These are phyloP conservation scores for Hexamita inflata DNA, from an alignment of 208 protist species.

Conservation along the genomic window DNA sequence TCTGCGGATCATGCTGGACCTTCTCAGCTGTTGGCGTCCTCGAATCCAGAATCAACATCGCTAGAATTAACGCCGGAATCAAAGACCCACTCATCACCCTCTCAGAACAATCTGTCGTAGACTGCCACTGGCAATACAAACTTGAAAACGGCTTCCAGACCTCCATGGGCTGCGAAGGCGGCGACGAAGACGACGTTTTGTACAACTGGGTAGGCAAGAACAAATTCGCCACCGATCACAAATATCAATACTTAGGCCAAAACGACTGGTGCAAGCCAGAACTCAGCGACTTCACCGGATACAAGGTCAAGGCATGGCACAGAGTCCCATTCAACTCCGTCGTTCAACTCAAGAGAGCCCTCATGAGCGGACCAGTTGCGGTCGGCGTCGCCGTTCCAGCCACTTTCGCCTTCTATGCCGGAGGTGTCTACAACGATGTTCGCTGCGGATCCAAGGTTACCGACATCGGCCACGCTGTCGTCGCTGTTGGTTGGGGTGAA, in stretches of 20 bases:
- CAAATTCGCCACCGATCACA: not conserved
- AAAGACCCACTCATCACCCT: not conserved
- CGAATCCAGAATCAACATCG: slow-evolving; percentile 3
- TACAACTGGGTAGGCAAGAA: not conserved
- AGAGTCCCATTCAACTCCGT: not conserved
- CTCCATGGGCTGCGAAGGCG: not conserved
- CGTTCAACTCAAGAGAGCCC: not conserved
- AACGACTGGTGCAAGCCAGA: not conserved
- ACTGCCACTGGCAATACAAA: not conserved
- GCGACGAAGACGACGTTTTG: not conserved
- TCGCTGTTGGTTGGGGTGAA: not conserved
- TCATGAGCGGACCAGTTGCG: not conserved
- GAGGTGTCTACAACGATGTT: not conserved
- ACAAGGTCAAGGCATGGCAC: not conserved
- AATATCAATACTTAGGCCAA: not conserved
- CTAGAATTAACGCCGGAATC: not conserved
- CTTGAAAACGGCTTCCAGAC: not conserved
- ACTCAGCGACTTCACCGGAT: not conserved
- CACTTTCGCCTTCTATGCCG: slow-evolving; percentile 3
- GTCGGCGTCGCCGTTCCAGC: slow-evolving; percentile 2
- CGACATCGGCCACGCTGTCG: slow-evolving; percentile 8
- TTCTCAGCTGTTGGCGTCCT: slow-evolving; percentile 29
- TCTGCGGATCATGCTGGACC: slow-evolving; percentile 35
- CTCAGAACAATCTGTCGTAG: not conserved
- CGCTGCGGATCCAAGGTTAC: not conserved